Percentiles rank a stretch among this genome's conserved stretches.
phyloP scores from a whole-genome alignment of 1,284 basidiomycete genomes.

The Apiotrichum montevideense region DNA sequence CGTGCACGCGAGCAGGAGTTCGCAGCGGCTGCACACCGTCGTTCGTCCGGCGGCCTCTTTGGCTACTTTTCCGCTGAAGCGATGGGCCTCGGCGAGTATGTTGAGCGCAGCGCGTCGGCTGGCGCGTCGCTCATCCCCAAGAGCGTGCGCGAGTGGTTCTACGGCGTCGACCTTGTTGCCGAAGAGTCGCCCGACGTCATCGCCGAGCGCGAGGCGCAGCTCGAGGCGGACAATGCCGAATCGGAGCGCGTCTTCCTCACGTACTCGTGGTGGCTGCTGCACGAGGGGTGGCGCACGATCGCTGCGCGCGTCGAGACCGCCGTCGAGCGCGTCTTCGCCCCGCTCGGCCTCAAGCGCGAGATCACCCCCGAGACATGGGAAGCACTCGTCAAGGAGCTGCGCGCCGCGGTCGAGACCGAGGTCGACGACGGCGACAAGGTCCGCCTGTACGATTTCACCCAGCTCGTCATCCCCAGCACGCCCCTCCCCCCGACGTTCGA shows the following conservation, averaged over 20 bases:
- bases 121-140: slow-evolving; percentile 3
- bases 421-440: slow-evolving; percentile 6
- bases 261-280: slow-evolving; percentile 46
- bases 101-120: slow-evolving; percentile 12
- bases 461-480: slow-evolving; percentile 33
- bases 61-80: slow-evolving; percentile 28
- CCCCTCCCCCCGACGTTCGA: slow-evolving; percentile 15
- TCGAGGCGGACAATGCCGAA: slow-evolving; percentile 23
- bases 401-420: slow-evolving; percentile 36
- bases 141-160: slow-evolving; percentile 1
- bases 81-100: slow-evolving; percentile 32
- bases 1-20: slow-evolving; percentile 1
- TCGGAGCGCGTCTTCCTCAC: slow-evolving; percentile 43
- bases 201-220: slow-evolving; percentile 16
- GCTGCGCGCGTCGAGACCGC: slow-evolving; percentile 30
- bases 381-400: slow-evolving; percentile 31
- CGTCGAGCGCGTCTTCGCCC: slow-evolving; percentile 38
- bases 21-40: not conserved
- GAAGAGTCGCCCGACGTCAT: slow-evolving; percentile 1
- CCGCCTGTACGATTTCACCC: slow-evolving; percentile 33
- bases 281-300: slow-evolving; percentile 43
- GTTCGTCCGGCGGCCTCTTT: slow-evolving; percentile 5
- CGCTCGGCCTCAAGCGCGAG: slow-evolving; percentile 41
- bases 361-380: slow-evolving; percentile 37
- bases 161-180: not conserved